phyloP scores from a whole-genome alignment of 306 rosid species.

The Prunus padus region DNA sequence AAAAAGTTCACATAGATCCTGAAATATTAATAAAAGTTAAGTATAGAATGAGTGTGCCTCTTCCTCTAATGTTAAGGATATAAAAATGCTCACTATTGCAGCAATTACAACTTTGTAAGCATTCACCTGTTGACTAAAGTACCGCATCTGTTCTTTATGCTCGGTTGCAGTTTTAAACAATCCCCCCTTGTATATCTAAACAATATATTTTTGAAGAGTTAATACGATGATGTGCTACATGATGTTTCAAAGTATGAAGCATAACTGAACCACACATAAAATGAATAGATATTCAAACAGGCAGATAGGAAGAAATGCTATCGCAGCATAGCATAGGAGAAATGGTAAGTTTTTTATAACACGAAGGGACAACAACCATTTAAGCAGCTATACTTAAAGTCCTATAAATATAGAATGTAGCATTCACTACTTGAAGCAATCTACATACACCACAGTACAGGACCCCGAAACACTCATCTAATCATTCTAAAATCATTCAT shows the following conservation, averaged over 20 bases:
- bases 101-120: slow-evolving; percentile 2
- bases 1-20: slow-evolving; percentile 93
- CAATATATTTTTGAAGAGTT: slow-evolving; percentile 13
- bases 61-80: not conserved
- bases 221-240: slow-evolving; percentile 8
- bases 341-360: not conserved
- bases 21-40: slow-evolving; percentile 19
- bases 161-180: slow-evolving; percentile 89
- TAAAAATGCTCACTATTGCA: not conserved
- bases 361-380: not conserved
- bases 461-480: not conserved
- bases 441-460: not conserved
- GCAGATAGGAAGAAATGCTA: not conserved
- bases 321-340: not conserved
- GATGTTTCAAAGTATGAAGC: not conserved
- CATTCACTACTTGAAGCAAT: not conserved
- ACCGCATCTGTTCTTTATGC: slow-evolving; percentile 90
- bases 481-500: not conserved
- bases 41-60: too few species aligned
- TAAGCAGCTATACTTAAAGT: not conserved
- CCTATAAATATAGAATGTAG: not conserved
- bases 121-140: slow-evolving; percentile 88
- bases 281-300: not conserved
- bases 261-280: not conserved
- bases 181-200: slow-evolving; percentile 82